Evolutionary conservation across 352 stramenopile genomes (phyloP).

Genomic region (Globisporangium parvum): DNA sequence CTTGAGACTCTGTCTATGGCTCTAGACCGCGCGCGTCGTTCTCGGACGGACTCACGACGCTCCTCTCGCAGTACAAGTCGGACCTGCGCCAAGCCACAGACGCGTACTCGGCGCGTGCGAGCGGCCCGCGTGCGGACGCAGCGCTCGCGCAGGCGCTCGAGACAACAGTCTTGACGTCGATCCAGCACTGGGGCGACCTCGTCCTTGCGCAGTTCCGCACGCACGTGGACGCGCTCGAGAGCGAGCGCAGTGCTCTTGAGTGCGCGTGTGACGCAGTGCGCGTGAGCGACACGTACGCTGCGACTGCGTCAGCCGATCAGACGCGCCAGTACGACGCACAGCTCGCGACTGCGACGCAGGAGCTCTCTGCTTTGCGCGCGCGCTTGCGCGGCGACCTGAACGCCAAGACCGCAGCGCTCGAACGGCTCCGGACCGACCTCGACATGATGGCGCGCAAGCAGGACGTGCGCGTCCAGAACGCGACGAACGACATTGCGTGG

Average conservation of each 20-base stretch:
- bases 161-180: slow-evolving; percentile 30
- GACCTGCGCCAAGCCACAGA: slow-evolving; percentile 35
- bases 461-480: slow-evolving; percentile 37
- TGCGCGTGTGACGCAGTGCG: slow-evolving; percentile 18
- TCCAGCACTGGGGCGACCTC: slow-evolving; percentile 35
- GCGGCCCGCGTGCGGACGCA: slow-evolving; percentile 19
- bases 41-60: slow-evolving; percentile 34
- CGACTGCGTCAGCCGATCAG: slow-evolving; percentile 32
- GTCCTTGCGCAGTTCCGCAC: slow-evolving; percentile 46
- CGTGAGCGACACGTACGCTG: slow-evolving; percentile 20
- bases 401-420: slow-evolving; percentile 37
- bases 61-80: slow-evolving; percentile 56
- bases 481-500: slow-evolving; percentile 49
- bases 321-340: slow-evolving; percentile 41
- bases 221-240: slow-evolving; percentile 24
- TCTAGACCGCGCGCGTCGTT: slow-evolving; percentile 38
- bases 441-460: slow-evolving; percentile 60
- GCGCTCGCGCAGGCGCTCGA: slow-evolving; percentile 30
- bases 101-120: slow-evolving; percentile 28
- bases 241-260: slow-evolving; percentile 25
- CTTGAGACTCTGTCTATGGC: neutral
- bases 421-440: slow-evolving; percentile 35
- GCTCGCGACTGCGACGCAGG: slow-evolving; percentile 36
- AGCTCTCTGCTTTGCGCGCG: slow-evolving; percentile 44
- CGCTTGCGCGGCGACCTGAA: slow-evolving; percentile 38